These are phyloP conservation scores for Alternaria arbusti DNA, from an alignment of 2,329 filamentous ascomycete genomes.

Conservation along the genomic window DNA sequence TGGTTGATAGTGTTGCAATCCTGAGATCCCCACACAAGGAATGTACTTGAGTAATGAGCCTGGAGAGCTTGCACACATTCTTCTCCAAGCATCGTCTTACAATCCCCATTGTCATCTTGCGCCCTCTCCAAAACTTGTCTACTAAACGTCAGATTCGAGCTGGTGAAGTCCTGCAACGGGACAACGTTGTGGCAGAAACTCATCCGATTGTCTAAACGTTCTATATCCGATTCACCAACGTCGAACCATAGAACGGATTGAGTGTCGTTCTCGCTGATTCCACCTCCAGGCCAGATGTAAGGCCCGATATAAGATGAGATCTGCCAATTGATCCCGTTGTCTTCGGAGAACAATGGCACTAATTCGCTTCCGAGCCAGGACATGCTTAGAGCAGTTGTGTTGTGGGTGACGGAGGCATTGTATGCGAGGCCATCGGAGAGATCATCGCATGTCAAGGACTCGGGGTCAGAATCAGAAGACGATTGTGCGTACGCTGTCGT, in stretches of 20 bases:
- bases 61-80: neutral
- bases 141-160: neutral
- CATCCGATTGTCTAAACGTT: neutral
- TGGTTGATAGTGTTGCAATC: neutral
- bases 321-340: neutral
- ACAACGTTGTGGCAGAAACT: neutral
- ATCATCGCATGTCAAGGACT: neutral
- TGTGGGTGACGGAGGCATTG: neutral
- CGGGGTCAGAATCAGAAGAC: neutral
- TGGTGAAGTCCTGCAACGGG: neutral
- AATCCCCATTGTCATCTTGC: slow-evolving; percentile 1
- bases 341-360: neutral
- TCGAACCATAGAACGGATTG: neutral
- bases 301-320: neutral
- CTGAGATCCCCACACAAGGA: too few species aligned
- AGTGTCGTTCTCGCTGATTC: neutral
- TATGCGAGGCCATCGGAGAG: neutral
- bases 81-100: neutral
- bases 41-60: neutral
- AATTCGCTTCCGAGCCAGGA: neutral
- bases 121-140: neutral
- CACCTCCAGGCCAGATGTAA: neutral
- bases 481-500: neutral
- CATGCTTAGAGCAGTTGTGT: neutral
- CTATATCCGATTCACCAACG: neutral